These are phyloP conservation scores for Catunica adiposa DNA, from an alignment of 2,329 filamentous ascomycete genomes.

Conservation along the genomic window DNA sequence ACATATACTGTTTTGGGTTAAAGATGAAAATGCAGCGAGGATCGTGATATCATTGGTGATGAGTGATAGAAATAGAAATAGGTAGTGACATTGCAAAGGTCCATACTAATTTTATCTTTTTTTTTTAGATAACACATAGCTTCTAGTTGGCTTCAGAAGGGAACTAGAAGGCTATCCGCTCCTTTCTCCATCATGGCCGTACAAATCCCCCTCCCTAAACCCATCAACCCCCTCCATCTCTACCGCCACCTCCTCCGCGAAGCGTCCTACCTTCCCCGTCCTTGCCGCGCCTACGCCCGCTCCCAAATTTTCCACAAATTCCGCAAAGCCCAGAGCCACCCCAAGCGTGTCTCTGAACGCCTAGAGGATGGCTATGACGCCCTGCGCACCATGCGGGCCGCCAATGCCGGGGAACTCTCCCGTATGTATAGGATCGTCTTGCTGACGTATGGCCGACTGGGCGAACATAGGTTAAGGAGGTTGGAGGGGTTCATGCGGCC, in stretches of 20 bases:
- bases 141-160: background rate
- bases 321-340: constrained; percentile 23
- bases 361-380: constrained; percentile 26
- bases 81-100: too few relatives aligned
- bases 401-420: constrained; percentile 32
- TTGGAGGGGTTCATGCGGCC: constrained; percentile 24
- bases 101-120: background rate
- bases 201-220: constrained; percentile 21
- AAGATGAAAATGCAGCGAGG: background rate
- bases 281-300: constrained; percentile 30
- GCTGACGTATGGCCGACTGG: constrained; percentile 35
- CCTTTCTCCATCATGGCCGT: constrained; percentile 4
- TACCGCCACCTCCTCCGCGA: constrained; percentile 46
- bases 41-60: background rate
- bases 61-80: too few relatives aligned
- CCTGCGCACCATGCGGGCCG: constrained; percentile 35
- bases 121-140: too few relatives aligned
- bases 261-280: constrained; percentile 39
- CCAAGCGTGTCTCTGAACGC: constrained; percentile 19
- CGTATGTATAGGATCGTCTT: constrained; percentile 33
- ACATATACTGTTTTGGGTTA: background rate
- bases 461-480: constrained; percentile 34
- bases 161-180: background rate
- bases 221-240: constrained; percentile 24
- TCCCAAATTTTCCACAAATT: constrained; percentile 31